phyloP scores from a whole-genome alignment of 1,284 basidiomycete species.

The Trametes hirsuta region DNA sequence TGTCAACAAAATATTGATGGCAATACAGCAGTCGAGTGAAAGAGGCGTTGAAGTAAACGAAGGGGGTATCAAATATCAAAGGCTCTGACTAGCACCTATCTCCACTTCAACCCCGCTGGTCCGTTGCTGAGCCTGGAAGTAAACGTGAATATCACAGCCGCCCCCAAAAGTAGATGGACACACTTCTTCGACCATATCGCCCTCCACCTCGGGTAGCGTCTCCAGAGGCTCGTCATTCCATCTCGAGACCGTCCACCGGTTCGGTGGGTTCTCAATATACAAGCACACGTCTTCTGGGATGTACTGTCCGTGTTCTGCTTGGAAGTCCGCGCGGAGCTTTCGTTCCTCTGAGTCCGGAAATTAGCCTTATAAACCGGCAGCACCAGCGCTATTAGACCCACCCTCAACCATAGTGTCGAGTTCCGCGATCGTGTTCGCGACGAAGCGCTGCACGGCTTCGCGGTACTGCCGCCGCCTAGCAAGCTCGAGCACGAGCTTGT shows the following conservation, averaged over 20 bases:
- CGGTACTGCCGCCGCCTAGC: slow-evolving; percentile 67
- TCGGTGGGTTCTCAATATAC: slow-evolving; percentile 71
- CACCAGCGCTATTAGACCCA: slow-evolving; percentile 32
- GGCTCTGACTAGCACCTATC: slow-evolving; percentile 21
- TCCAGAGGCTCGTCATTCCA: slow-evolving; percentile 56
- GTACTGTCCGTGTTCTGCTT: slow-evolving; percentile 66
- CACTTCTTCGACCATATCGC: slow-evolving; percentile 61
- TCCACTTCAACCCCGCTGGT: slow-evolving; percentile 10
- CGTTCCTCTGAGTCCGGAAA: slow-evolving; percentile 59
- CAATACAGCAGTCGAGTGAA: no score
- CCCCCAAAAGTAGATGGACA: not conserved
- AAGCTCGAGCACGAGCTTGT: slow-evolving; percentile 72
- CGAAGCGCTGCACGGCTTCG: slow-evolving; percentile 64
- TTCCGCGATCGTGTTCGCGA: slow-evolving; percentile 64
- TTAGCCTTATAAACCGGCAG: no score
- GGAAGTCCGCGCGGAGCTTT: slow-evolving; percentile 65
- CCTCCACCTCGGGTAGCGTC: slow-evolving; percentile 58
- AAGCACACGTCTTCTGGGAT: slow-evolving; percentile 79
- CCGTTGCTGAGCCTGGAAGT: slow-evolving; percentile 16
- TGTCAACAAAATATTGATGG: no score
- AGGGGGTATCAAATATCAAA: slow-evolving; percentile 1
- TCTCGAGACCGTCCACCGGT: slow-evolving; percentile 66
- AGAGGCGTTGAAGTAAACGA: not conserved
- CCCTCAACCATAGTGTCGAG: slow-evolving; percentile 67
- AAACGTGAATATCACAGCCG: not conserved